Evolutionary conservation across 768 basidiomycete species (phyloP), one percentile per base, ranked within the genome.

Genomic region (Tylopilus felleus): DNA sequence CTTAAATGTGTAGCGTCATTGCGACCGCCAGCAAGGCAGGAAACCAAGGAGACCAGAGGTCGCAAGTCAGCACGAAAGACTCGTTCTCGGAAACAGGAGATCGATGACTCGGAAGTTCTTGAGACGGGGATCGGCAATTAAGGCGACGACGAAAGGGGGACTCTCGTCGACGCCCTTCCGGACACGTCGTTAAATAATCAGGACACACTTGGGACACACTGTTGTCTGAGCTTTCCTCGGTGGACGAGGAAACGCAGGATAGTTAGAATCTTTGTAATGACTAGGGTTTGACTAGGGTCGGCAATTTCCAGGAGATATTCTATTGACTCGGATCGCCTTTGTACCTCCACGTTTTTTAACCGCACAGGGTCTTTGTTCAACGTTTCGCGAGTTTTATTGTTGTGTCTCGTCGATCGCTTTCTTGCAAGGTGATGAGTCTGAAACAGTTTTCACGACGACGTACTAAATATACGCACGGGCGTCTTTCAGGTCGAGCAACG

Each of bases 1-100:
- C 13, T 9, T 14, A 13, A 22, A 25, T 23, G 22, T 31, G 19
- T n/a, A 72, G 70, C 42, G 38, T 70, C 70, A 49, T 69, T 82
- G 12, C 71, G 79, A 38, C 80, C 80, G 16, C 75, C 77, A 14
- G 72, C 70, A 14, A 61, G 64, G 6, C 65, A 65, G 12, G 74
- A 78, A 47, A 70, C 70, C 7, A 69, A 75, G 52, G 71, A 71
- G 39, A 81, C 77, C 0, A 75, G 71, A 19, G 78, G 79, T 7
- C 69, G 77, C 29, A 80, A 80, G 45, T 70, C 70, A 0, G 52
- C 29, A 33, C 60, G 60, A 33, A 69, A 58, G 52, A 46, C 50
- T 13, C 55, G 48, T 27, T 29, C 73, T 74, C 19, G 68, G 71
- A 56, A 68, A 65, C 38, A 41, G 21, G 28, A 21, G 40, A 49